These are phyloP conservation scores for Lachancea quebecensis DNA, from an alignment of 805 yeast species.

Conservation along the genomic window DNA sequence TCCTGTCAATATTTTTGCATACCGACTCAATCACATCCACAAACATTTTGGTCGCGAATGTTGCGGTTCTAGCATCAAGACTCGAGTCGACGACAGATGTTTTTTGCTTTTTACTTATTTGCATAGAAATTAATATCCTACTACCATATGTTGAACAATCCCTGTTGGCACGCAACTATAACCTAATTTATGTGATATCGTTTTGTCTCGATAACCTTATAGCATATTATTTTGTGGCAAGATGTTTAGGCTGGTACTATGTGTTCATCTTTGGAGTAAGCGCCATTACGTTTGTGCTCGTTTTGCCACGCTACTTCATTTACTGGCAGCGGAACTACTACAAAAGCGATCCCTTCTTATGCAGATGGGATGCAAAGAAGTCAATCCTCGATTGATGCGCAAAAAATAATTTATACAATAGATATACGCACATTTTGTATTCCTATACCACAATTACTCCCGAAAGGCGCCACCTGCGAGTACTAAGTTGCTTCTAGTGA, in stretches of 20 bases:
- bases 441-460: slow-evolving; percentile 26
- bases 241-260: slow-evolving; percentile 18
- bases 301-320: slow-evolving; percentile 25
- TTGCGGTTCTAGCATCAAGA: slow-evolving; percentile 87
- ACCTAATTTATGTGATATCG: slow-evolving; percentile 12
- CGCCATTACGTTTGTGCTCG: slow-evolving; percentile 16
- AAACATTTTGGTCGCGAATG: slow-evolving; percentile 75
- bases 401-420: neutral
- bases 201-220: slow-evolving; percentile 17
- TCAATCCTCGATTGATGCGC: slow-evolving; percentile 14
- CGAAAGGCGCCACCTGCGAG: slow-evolving; percentile 86
- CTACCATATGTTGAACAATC: slow-evolving; percentile 19
- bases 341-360: slow-evolving; percentile 6
- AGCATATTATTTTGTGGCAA: slow-evolving; percentile 21
- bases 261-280: slow-evolving; percentile 15
- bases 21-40: slow-evolving; percentile 57
- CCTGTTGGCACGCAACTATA: slow-evolving; percentile 4
- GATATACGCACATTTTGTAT: neutral
- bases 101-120: slow-evolving; percentile 67
- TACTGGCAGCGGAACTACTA: slow-evolving; percentile 28
- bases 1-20: slow-evolving; percentile 29
- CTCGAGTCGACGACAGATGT: slow-evolving; percentile 66
- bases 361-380: slow-evolving; percentile 21
- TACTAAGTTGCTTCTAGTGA: slow-evolving; percentile 84
- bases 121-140: slow-evolving; percentile 28